A percentile compares a stretch with the other conserved stretches of the same genome.
phyloP scores from a whole-genome alignment of 2,329 filamentous ascomycete genomes.

The Ophiostoma piceae region DNA sequence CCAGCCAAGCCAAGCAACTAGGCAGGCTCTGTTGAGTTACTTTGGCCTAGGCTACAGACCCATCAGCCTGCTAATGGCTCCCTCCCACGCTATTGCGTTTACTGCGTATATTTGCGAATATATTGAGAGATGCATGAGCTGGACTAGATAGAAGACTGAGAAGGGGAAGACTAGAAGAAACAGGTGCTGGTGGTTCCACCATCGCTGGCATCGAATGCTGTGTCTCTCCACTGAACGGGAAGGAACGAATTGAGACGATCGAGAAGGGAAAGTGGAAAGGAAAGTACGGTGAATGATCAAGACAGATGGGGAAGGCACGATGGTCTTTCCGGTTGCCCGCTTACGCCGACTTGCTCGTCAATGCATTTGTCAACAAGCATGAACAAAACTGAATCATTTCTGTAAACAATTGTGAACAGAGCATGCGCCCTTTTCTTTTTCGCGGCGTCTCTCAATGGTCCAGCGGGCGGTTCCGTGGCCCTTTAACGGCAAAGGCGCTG shows the following conservation, averaged over 20 bases:
- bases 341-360: neutral
- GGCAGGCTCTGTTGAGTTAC: neutral
- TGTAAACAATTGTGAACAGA: neutral
- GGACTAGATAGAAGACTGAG: neutral
- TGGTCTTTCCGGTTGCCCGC: neutral
- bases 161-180: neutral
- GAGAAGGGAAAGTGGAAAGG: neutral
- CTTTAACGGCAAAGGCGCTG: neutral
- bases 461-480: neutral
- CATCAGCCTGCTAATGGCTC: neutral
- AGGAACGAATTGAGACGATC: neutral
- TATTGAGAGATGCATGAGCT: neutral
- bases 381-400: neutral
- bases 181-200: conserved; percentile 4
- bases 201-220: neutral
- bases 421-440: neutral
- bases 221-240: conserved; percentile 5
- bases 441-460: neutral
- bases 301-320: neutral
- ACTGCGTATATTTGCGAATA: neutral
- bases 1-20: neutral
- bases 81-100: neutral
- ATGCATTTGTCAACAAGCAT: neutral
- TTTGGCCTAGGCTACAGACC: conserved; percentile 1
- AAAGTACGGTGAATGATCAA: conserved; percentile 8